Percentiles rank a stretch among this genome's conserved stretches.
Conservation (phyloP, 768 basidiomycete species). For the Paxillus involutus region DNA sequence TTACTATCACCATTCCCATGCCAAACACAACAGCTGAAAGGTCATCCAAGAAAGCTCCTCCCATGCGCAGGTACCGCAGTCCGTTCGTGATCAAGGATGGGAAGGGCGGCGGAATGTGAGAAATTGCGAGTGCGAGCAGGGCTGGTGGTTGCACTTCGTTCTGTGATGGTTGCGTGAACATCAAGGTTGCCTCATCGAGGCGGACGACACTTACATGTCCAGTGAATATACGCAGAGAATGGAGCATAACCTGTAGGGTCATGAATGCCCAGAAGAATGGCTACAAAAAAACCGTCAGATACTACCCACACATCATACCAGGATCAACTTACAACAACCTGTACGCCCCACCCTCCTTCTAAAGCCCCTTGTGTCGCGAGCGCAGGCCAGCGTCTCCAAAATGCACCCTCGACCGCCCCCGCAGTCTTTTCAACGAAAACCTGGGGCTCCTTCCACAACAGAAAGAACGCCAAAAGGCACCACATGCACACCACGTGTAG, state of each 20-base stretch:
- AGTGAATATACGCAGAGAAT: slow-evolving; percentile 70
- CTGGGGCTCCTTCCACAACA: slow-evolving; percentile 63
- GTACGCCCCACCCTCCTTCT: slow-evolving; percentile 46
- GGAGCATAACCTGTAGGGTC: slow-evolving; percentile 67
- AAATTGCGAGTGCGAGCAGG: slow-evolving; percentile 57
- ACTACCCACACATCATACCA: background rate
- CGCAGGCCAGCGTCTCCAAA: slow-evolving; percentile 67
- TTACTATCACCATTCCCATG: slow-evolving; percentile 60
- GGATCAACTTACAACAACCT: slow-evolving; percentile 51
- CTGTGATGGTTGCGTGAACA: slow-evolving; percentile 34
- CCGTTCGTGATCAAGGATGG: slow-evolving; percentile 61
- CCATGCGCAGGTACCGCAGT: slow-evolving; percentile 70
- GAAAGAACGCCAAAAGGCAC: slow-evolving; percentile 65
- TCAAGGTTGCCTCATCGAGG: background rate
- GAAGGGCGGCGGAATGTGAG: slow-evolving; percentile 64
- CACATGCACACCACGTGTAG: slow-evolving; percentile 67
- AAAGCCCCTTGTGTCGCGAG: slow-evolving; percentile 41
- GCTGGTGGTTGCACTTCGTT: slow-evolving; percentile 59
- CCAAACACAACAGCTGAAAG: slow-evolving; percentile 70
- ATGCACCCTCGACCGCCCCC: slow-evolving; percentile 31
- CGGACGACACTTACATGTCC: slow-evolving; percentile 53
- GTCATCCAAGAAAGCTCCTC: slow-evolving; percentile 67
- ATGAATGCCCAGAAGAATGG: slow-evolving; percentile 84
- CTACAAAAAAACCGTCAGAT: slow-evolving; percentile 35
- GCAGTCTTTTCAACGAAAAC: slow-evolving; percentile 39